phyloP scores from a whole-genome alignment of 2,329 filamentous ascomycete genomes.

The Xylaria sp. region DNA sequence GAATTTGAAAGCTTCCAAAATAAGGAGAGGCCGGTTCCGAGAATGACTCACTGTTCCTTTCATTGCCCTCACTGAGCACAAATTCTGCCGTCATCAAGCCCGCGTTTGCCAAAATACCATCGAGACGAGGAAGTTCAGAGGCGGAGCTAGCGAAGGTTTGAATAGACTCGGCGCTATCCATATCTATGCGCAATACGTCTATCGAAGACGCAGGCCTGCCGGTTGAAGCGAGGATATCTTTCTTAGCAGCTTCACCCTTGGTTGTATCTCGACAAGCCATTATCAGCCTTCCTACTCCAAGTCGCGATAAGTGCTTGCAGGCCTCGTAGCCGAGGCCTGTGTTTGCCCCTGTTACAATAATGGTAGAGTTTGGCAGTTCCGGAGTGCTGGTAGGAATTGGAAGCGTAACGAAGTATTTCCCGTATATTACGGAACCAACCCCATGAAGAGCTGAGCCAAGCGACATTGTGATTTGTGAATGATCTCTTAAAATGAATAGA shows the following conservation, averaged over 20 bases:
- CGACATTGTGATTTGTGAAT: conserved; percentile 13
- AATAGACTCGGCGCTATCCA: conserved; percentile 54
- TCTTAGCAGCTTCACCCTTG: conserved; percentile 55
- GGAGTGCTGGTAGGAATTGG: conserved; percentile 39
- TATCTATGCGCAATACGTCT: conserved; percentile 58
- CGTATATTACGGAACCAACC: conserved; percentile 26
- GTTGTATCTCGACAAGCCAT: conserved; percentile 51
- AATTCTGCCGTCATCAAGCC: conserved; percentile 55
- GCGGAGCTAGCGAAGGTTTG: conserved; percentile 52
- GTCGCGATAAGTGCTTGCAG: conserved; percentile 48
- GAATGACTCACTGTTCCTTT: conserved; percentile 49
- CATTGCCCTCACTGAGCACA: conserved; percentile 55
- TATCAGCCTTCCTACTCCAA: conserved; percentile 50
- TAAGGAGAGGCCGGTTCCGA: background rate
- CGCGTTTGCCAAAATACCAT: conserved; percentile 57
- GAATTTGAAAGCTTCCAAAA: background rate
- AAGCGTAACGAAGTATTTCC: conserved; percentile 35
- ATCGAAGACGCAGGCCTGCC: conserved; percentile 35
- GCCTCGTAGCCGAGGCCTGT: conserved; percentile 54
- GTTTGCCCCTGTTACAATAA: conserved; percentile 56
- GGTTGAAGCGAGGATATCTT: conserved; percentile 44
- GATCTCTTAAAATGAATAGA: background rate
- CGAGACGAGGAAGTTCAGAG: conserved; percentile 52
- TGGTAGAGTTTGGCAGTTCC: conserved; percentile 41
- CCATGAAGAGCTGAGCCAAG: conserved; percentile 22